Percentiles rank a stretch among this genome's conserved stretches.
phyloP scores from a whole-genome alignment of 2,329 filamentous ascomycete species.

The Stemphylium beticola region DNA sequence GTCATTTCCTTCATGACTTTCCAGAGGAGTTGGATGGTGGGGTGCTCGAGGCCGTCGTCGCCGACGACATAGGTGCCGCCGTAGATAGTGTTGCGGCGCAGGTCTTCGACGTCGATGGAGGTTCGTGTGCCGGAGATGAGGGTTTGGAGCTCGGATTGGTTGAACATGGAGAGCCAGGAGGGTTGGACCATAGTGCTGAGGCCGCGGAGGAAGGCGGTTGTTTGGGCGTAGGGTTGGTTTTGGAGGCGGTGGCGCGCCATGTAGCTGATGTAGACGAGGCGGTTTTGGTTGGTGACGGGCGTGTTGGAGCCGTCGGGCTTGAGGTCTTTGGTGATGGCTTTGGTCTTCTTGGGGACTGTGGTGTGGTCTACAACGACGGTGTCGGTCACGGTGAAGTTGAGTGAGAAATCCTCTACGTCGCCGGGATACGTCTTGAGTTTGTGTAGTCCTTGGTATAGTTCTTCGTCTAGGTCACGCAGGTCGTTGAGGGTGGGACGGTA shows the following conservation, averaged over 20 bases:
- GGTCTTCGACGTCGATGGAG: conserved; percentile 85
- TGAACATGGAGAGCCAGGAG: conserved; percentile 97
- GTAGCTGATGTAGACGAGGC: conserved; percentile 91
- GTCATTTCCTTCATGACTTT: conserved; percentile 77
- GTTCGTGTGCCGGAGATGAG: conserved; percentile 87
- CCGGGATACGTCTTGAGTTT: conserved; percentile 84
- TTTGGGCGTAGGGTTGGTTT: conserved; percentile 79
- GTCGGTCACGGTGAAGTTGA: conserved; percentile 91
- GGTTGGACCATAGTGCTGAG: conserved; percentile 88
- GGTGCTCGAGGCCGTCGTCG: conserved; percentile 86
- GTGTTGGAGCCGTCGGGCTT: conserved; percentile 77
- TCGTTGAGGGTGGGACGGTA: conserved; percentile 97
- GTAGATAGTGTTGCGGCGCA: conserved; percentile 83
- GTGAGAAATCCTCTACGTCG: conserved; percentile 77
- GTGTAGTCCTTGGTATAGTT: conserved; percentile 83
- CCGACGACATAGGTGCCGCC: conserved; percentile 87
- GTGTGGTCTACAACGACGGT: conserved; percentile 53
- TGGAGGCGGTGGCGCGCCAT: conserved; percentile 87
- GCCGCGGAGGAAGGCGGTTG: conserved; percentile 83
- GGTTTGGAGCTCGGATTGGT: conserved; percentile 91
- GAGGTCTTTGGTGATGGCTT: conserved; percentile 75
- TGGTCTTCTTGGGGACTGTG: conserved; percentile 50
- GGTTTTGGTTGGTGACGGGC: conserved; percentile 87
- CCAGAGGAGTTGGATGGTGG: conserved; percentile 89
- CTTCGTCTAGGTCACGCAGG: conserved; percentile 87